Evolutionary conservation across 140 eudicot genomes (phyloP), one percentile per base, ranked within the genome.

Genomic region (Oenanthe javanica): DNA sequence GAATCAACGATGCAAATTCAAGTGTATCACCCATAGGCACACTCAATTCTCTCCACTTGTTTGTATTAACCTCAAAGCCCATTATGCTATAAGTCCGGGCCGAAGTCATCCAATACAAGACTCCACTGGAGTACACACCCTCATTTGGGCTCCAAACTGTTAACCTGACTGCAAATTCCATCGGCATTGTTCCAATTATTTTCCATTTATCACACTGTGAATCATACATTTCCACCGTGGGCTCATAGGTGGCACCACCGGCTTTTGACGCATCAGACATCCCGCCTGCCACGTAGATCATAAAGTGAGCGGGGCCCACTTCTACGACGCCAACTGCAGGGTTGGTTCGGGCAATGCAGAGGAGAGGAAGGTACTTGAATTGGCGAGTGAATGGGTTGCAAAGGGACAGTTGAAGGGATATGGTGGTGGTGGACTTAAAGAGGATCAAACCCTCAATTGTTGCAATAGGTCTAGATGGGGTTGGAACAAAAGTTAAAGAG

Each of bases 111-210:
- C 96, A 90, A 18, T 92, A 90, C 3, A 92, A 78, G 45, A 87
- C 79, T 80, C 93, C 92, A 38, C 50, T 81, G 9, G 88, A 81
- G 77, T 51, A 82, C 16, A 89, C 96, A 75, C 96, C 86, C 85
- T 90, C 97, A 59, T 86, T 89, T 6, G 92, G 96, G 66, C 93
- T 90, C 97, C 96, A 93, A 23, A 89, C 92, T 0, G 96, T 93
- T 25, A 93, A 86, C 87, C 97, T 89, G 73, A 89, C 92, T 0
- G 93, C 91, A 38, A 88, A 87, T 70, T 90, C 97, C 1, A 87
- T 78, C 63, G 93, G 97, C 90, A 92, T 88, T 49, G 90, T 77
- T 48, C 93, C 89, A 6, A 84, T 45, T 4, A 88, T 23, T 5
- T 21, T 63, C 91, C 93, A 88, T 45, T 16, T 57, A 74, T 85